Conservation (phyloP, 1,284 basidiomycete genomes). For the Ustilago vetiveriae region DNA sequence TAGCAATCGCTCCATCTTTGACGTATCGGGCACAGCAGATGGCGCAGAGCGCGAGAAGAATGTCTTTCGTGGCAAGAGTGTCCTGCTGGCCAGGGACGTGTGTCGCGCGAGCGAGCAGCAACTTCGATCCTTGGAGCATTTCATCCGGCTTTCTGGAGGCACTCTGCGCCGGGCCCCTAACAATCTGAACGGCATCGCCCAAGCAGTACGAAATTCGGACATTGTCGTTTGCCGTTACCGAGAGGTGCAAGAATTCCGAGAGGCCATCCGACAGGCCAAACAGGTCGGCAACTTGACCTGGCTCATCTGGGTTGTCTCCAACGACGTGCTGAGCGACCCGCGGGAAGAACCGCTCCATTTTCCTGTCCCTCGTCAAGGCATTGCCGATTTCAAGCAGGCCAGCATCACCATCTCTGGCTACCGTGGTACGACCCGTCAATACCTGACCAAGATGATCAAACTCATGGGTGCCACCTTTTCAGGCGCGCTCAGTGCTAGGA, state of each 20-base stretch:
- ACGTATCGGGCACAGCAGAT: not conserved
- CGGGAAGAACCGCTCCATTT: constrained; percentile 75
- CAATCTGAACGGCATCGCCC: constrained; percentile 43
- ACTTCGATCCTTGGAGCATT: constrained; percentile 68
- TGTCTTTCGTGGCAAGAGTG: constrained; percentile 36
- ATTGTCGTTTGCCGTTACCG: constrained; percentile 77
- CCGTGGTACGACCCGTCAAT: constrained; percentile 82
- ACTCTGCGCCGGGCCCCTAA: constrained; percentile 31
- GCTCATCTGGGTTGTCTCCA: constrained; percentile 80
- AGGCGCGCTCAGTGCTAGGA: constrained; percentile 75
- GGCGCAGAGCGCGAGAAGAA: constrained; percentile 9
- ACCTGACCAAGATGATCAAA: constrained; percentile 81
- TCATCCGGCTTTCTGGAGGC: constrained; percentile 34
- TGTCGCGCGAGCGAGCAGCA: constrained; percentile 54
- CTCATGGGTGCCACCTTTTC: constrained; percentile 82
- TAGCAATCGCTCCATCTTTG: not conserved
- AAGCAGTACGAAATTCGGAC: constrained; percentile 70
- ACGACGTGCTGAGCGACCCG: constrained; percentile 74
- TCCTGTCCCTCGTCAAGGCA: constrained; percentile 70
- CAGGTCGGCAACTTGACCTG: constrained; percentile 81
- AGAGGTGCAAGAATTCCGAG: constrained; percentile 76
- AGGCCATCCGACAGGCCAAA: constrained; percentile 74
- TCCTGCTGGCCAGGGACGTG: constrained; percentile 52
- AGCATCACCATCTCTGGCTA: constrained; percentile 87
- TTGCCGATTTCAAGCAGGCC: constrained; percentile 69